Base-by-base conservation (phyloP, 345 rosid genomes). In the Hibiscus syriacus region DNA sequence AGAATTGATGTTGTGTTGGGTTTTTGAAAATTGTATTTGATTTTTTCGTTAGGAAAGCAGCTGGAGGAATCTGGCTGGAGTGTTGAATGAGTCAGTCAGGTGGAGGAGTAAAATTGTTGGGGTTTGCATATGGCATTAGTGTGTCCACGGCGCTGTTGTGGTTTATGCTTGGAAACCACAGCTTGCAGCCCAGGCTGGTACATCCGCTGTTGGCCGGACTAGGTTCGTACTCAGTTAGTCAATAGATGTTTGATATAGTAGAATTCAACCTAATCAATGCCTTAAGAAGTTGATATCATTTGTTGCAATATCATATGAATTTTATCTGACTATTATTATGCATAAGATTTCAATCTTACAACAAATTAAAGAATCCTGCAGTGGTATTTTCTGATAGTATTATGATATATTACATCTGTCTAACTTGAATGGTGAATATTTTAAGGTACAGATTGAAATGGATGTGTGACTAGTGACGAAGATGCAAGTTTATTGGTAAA, bases 121-220 rank as follows among this genome's bases (percentile, higher is more conserved):
- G 94, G 97, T 70, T 79, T 89, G 83, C 96, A 90, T 65, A 87
- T 93, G 96, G 96, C 98, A 0, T 27, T 93, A 79, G 98, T 89
- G 45, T 93, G 97, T 77, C 97, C 97, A 93, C 73, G 98, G 98
- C 16, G 97, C 96, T 0, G 97, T 90, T 0, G 98, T 93, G 5
- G 98, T 92, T 0, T 93, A 93, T 74, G 97, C 98, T 54, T 90
- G 98, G 97, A 93, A 93, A 68, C 85, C 97, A 8, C 98, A 93
- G 64, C 90, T 93, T 5, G 97, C 98, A 13, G 97, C 97, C 14
- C n/a, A n/a, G n/a, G n/a, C n/a, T n/a, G n/a, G n/a, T n/a, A n/a
- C n/a, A n/a, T n/a, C n/a, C n/a, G n/a, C n/a, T n/a, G n/a, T n/a
- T 39, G 99, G 91, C 71, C 81, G 97, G 78, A 86, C 97, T 57